phyloP scores from a whole-genome alignment of 352 stramenopile species.

The Globisporangium uncinulatum region DNA sequence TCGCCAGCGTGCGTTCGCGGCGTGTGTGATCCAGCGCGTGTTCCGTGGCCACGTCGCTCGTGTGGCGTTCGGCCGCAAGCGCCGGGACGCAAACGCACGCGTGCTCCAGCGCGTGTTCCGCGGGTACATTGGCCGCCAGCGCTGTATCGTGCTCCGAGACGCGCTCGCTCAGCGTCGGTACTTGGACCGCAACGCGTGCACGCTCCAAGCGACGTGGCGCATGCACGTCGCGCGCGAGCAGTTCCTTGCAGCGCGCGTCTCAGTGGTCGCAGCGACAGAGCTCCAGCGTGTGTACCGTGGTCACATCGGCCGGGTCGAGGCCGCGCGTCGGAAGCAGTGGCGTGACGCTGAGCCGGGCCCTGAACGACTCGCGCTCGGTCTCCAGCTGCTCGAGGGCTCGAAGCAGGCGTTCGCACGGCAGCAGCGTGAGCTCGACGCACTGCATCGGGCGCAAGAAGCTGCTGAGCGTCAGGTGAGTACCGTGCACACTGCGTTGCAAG shows the following conservation, averaged over 20 bases:
- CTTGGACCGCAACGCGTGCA: constrained; percentile 58
- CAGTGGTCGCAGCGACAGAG: constrained; percentile 74
- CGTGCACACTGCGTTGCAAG: constrained; percentile 88
- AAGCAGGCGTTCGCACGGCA: constrained; percentile 91
- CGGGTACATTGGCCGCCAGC: constrained; percentile 45
- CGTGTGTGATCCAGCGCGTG: constrained; percentile 56
- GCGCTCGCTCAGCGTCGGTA: constrained; percentile 31
- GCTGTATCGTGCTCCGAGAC: constrained; percentile 33
- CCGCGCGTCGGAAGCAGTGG: constrained; percentile 76
- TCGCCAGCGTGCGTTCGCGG: constrained; percentile 19
- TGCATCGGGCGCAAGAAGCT: constrained; percentile 88
- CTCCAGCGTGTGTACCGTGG: constrained; percentile 90
- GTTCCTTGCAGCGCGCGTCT: constrained; percentile 62
- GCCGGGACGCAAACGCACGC: constrained; percentile 36
- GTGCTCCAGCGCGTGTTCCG: constrained; percentile 71
- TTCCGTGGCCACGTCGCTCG: constrained; percentile 64
- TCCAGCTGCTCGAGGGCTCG: constrained; percentile 90
- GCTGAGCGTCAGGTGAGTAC: constrained; percentile 86
- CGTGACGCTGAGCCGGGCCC: constrained; percentile 80
- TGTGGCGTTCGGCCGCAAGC: constrained; percentile 30
- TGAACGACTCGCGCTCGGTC: constrained; percentile 84
- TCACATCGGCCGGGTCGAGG: constrained; percentile 64
- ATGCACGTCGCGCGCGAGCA: constrained; percentile 75
- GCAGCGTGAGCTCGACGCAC: constrained; percentile 88
- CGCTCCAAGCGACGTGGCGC: constrained; percentile 84